Evolutionary conservation across 805 yeast genomes (phyloP), one percentile per base, ranked within the genome.

Genomic region (Saccharomycopsis selenospora): DNA sequence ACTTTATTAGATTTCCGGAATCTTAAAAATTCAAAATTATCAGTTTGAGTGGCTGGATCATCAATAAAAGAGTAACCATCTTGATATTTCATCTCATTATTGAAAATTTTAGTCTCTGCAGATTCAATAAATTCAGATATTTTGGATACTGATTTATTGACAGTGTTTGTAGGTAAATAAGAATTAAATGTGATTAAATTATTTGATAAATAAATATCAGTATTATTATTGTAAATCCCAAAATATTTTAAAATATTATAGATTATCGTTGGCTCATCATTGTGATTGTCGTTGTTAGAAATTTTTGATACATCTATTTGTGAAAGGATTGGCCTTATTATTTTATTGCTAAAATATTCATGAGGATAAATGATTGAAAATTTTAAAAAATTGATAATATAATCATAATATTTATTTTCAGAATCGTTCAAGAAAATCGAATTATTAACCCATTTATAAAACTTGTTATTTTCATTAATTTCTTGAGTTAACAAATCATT

Each of bases 331-430:
- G 51, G 46, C 7, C 43, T 52, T 6, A 65, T 30, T 3, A 57
- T 36, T 20, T 40, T 55, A 0, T 38, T 17, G 2, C 54, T 28
- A 5, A 67, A 30, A 5, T 38, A 40, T 2, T 56, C 53, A 56
- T 67, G 66, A 11, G 70, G 69, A 48, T 66, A 58, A 18, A 57
- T 52, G 5, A 66, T 59, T 10, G 61, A 55, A 40, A 58, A 61
- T 43, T 62, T 62, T 26, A 67, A 56, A 23, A 60, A 52, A 11
- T 53, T 43, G 8, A 66, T 53, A 6, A 66, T 46, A 6, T 50
- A 45, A n/a, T 44, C 50, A 36, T 61, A 61, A 11, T 46, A 42
- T 2, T 44, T 44, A 36, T 55, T 57, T 20, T 55, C 55, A 30
- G 58, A 46, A 3, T 54, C 48, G 13, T 50, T 51, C 24, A 47